Conservation (phyloP, 768 basidiomycete species). For the Coprinopsis cinerea region DNA sequence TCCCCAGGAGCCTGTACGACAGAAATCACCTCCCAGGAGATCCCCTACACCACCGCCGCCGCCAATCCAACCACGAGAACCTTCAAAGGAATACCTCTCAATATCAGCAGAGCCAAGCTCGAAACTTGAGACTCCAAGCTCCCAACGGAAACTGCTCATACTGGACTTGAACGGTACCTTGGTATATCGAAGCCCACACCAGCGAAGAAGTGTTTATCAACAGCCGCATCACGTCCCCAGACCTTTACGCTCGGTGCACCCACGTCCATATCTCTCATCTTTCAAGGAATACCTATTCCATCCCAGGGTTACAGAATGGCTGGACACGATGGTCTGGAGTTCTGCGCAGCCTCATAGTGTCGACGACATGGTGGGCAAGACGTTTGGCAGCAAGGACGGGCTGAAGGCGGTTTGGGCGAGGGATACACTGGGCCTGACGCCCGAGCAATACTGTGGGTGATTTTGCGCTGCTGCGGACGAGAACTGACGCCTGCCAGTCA, state of each 20-base stretch:
- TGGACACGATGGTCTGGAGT: slow-evolving; percentile 87
- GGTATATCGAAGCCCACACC: slow-evolving; percentile 49
- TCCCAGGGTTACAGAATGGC: slow-evolving; percentile 51
- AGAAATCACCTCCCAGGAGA: background rate
- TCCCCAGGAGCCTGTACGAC: background rate
- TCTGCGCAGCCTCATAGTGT: slow-evolving; percentile 81
- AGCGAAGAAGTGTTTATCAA: slow-evolving; percentile 20
- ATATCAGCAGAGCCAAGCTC: slow-evolving; percentile 25
- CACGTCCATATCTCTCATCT: slow-evolving; percentile 59
- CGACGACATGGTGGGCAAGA: slow-evolving; percentile 58
- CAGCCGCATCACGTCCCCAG: slow-evolving; percentile 16
- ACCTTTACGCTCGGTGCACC: slow-evolving; percentile 37
- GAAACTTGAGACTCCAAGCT: slow-evolving; percentile 19
- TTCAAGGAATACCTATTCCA: slow-evolving; percentile 64
- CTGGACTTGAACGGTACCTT: slow-evolving; percentile 76
- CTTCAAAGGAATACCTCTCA: slow-evolving; percentile 27
- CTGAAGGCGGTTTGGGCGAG: slow-evolving; percentile 74
- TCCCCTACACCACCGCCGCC: slow-evolving; percentile 7
- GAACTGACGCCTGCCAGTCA: slow-evolving; percentile 21
- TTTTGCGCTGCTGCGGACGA: background rate
- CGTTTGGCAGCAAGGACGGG: slow-evolving; percentile 42
- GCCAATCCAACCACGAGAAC: slow-evolving; percentile 12
- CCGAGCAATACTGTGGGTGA: slow-evolving; percentile 59
- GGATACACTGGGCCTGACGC: slow-evolving; percentile 64
- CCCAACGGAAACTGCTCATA: slow-evolving; percentile 57